Evolutionary conservation across 2,329 filamentous ascomycete species (phyloP).

Genomic region (Penicillium sp.): DNA sequence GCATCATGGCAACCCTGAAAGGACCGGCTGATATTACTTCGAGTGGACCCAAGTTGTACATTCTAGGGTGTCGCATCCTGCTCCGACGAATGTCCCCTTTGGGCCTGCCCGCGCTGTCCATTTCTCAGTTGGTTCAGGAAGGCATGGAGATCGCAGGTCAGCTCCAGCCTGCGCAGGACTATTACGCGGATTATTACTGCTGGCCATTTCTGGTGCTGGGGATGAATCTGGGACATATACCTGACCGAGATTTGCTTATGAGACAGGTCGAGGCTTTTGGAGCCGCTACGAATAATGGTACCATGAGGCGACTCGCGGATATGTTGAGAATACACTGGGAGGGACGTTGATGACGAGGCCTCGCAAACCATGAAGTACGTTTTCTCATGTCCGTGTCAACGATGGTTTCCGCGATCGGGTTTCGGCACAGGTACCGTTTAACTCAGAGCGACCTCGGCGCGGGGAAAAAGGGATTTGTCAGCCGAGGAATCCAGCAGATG

Average conservation of each 20-base stretch:
- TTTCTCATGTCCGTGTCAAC: too few relatives aligned
- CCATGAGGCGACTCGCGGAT: conserved; percentile 21
- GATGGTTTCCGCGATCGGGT: background rate
- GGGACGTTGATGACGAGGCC: too few relatives aligned
- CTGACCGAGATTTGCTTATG: conserved; percentile 14
- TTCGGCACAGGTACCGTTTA: background rate
- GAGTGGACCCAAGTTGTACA: conserved; percentile 16
- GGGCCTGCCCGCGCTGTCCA: background rate
- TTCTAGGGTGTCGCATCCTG: conserved; percentile 16
- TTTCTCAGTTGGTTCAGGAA: conserved; percentile 11
- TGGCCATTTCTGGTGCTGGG: conserved; percentile 26
- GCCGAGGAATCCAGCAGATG: background rate
- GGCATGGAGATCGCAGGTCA: conserved; percentile 10
- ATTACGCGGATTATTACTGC: conserved; percentile 29
- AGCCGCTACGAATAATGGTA: conserved; percentile 22
- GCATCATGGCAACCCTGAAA: background rate
- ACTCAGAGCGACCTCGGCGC: background rate
- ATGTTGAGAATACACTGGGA: conserved; percentile 14
- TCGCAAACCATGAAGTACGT: too few relatives aligned
- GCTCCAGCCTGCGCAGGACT: conserved; percentile 20
- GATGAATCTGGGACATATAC: conserved; percentile 2
- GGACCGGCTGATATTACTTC: background rate
- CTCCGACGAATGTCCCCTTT: conserved; percentile 6
- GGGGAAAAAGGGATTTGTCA: background rate
- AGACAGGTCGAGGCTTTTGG: conserved; percentile 20